Conservation (phyloP, 495 filamentous ascomycete genomes). For the Cryomyces minteri region DNA sequence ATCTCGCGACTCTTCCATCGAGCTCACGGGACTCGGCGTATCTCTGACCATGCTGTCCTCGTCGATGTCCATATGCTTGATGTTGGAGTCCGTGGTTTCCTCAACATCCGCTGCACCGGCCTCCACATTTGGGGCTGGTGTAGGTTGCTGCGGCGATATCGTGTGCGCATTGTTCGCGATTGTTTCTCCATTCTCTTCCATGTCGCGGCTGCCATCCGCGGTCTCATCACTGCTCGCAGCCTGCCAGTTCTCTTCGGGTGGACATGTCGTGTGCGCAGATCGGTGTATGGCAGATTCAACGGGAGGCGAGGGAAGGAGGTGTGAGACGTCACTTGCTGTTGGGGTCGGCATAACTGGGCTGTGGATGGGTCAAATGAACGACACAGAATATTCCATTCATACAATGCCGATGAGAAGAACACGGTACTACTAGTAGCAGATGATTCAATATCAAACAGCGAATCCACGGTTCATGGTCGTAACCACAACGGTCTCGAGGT, state of each 20-base stretch:
- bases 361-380: too few relatives aligned
- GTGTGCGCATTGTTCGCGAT: not conserved
- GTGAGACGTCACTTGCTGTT: conserved; percentile 34
- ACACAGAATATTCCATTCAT: too few relatives aligned
- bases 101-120: not conserved
- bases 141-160: conserved; percentile 10
- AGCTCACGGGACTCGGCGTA: conserved; percentile 14
- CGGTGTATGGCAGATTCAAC: conserved; percentile 26
- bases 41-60: conserved; percentile 15
- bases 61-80: conserved; percentile 6
- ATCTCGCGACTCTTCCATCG: conserved; percentile 12
- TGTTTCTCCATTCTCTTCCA: too few relatives aligned
- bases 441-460: too few relatives aligned
- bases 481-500: too few relatives aligned
- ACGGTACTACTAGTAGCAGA: too few relatives aligned
- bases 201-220: too few relatives aligned
- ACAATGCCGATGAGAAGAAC: too few relatives aligned
- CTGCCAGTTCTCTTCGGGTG: conserved; percentile 28
- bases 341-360: conserved; percentile 26
- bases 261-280: conserved; percentile 35
- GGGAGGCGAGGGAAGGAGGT: conserved; percentile 23
- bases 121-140: conserved; percentile 6
- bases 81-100: conserved; percentile 3
- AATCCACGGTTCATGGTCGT: too few relatives aligned
- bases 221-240: too few relatives aligned